A percentile compares a stretch with the other conserved stretches of the same genome.
phyloP scores from a whole-genome alignment of 2,329 filamentous ascomycete genomes.

The Penicillium sp. region DNA sequence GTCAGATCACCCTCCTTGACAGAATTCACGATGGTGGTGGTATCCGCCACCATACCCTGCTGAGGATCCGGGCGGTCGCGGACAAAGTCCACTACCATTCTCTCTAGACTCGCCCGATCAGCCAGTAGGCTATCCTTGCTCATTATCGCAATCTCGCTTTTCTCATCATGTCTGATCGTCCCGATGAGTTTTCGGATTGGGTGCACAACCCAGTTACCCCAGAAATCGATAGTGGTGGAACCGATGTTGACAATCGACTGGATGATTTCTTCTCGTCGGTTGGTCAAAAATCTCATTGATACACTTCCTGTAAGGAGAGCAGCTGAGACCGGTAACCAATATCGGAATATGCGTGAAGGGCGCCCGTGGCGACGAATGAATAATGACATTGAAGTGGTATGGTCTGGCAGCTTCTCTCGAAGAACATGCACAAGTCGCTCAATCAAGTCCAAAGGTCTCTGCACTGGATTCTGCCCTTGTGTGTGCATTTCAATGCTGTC shows the following conservation, averaged over 20 bases:
- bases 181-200: conserved; percentile 78
- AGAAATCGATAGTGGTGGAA: conserved; percentile 79
- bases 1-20: conserved; percentile 92
- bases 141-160: conserved; percentile 94
- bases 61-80: conserved; percentile 68
- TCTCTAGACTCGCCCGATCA: conserved; percentile 85
- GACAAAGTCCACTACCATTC: conserved; percentile 98
- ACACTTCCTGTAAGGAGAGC: conserved; percentile 82
- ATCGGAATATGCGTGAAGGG: conserved; percentile 72
- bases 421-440: conserved; percentile 58
- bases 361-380: conserved; percentile 67
- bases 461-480: conserved; percentile 28
- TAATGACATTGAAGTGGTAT: conserved; percentile 56
- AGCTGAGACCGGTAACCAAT: conserved; percentile 76
- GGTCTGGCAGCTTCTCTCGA: conserved; percentile 63
- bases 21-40: conserved; percentile 71
- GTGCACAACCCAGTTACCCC: conserved; percentile 93
- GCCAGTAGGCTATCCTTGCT: conserved; percentile 87
- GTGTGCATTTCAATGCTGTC: conserved; percentile 42
- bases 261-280: conserved; percentile 71
- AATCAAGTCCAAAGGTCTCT: conserved; percentile 40
- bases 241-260: conserved; percentile 79
- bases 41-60: conserved; percentile 54
- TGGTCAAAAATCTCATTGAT: conserved; percentile 73
- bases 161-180: conserved; percentile 89